Percentiles rank a stretch among this genome's conserved stretches.
Evolutionary conservation across 2,329 filamentous ascomycete genomes (phyloP).

Genomic region (Epichloe scottii): DNA sequence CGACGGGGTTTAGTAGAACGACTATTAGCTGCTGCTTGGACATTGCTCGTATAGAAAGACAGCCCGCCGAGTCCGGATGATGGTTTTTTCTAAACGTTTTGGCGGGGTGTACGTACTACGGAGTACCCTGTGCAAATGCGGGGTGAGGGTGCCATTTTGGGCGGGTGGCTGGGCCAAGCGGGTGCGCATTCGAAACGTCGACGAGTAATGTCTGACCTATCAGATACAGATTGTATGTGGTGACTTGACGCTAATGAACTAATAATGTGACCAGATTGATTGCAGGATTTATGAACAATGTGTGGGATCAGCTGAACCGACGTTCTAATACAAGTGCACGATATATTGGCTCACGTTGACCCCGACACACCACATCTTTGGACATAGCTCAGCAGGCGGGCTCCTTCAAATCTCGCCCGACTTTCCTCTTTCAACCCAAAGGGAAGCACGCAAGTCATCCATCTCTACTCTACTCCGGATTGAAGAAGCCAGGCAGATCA

Average conservation of each 20-base stretch:
- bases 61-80: background rate
- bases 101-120: slow-evolving; percentile 2
- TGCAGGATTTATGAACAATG: background rate
- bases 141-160: slow-evolving; percentile 14
- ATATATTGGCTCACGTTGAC: background rate
- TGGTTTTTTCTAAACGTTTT: background rate
- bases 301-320: background rate
- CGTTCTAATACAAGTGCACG: background rate
- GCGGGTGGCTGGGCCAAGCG: background rate
- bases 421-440: background rate
- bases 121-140: slow-evolving; percentile 15
- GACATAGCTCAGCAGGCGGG: background rate
- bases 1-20: background rate
- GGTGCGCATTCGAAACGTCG: slow-evolving; percentile 1
- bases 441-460: background rate
- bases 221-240: no score
- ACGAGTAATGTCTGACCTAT: no score
- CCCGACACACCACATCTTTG: no score
- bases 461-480: background rate
- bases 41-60: no score
- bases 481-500: background rate
- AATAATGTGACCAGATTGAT: background rate
- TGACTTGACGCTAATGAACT: background rate
- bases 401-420: background rate
- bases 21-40: no score